Base-by-base conservation (phyloP, 768 basidiomycete genomes). In the Amanita pseudoporphyria region DNA sequence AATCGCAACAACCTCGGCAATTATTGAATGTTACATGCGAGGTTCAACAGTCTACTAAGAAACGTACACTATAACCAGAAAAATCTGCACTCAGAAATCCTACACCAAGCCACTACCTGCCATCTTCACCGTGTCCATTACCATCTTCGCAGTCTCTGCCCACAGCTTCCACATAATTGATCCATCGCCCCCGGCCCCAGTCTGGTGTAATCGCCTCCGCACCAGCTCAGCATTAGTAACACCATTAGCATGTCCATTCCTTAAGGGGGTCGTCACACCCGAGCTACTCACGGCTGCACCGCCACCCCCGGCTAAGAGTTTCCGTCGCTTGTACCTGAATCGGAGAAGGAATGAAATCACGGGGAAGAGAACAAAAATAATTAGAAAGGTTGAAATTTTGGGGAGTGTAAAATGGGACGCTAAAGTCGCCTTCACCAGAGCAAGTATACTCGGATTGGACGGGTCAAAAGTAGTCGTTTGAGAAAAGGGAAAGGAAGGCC, bases 61-160 rank as follows among this genome's bases (percentile, higher is more conserved):
- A n/a, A n/a, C n/a, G n/a, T n/a, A n/a, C n/a, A n/a, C n/a, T n/a
- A n/a, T n/a, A n/a, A n/a, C n/a, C n/a, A n/a, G n/a, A n/a, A n/a
- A n/a, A n/a, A n/a, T n/a, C n/a, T n/a, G n/a, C n/a, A n/a, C n/a
- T n/a, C n/a, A n/a, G n/a, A 28, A 28, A 28, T 7, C 21, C 37
- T 49, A 87, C 38, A 82, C 82, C 52, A 87, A 63, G 16, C 86
- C 87, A 54, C 82, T 77, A 16, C 84, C 86, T 1, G 79, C 86
- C 86, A 89, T 88, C 57, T 70, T 73, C 28, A 84, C 71, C 3
- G 83, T 82, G 65, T 89, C 86, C 41, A 65, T 62, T 13, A 89
- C 68, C 5, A 72, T 78, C 37, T 72, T 70, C 3, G 75, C 56
- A 6, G 73, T 57, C 57, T 78, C 78, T 16, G 63, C 62, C 78